Percentiles rank a stretch among this genome's conserved stretches.
phyloP scores from a whole-genome alignment of 2,329 filamentous ascomycete species.

The Calonectria multiphialidica region DNA sequence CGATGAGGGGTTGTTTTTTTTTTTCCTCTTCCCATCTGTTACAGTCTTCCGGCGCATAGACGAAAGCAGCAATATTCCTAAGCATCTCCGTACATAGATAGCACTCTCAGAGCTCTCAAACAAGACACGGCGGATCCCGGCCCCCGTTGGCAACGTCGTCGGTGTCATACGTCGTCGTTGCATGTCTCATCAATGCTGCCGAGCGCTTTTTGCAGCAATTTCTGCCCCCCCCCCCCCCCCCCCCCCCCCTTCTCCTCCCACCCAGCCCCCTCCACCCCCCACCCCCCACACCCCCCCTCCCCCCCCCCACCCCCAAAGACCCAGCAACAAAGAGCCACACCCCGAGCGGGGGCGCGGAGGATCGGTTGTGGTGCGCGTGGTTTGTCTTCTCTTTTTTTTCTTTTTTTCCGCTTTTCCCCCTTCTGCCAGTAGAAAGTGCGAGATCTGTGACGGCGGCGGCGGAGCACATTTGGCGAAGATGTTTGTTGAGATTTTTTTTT shows the following conservation, averaged over 20 bases:
- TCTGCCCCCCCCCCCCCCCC: constrained; percentile 26
- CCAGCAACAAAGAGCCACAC: no score
- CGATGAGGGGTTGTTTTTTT: constrained; percentile 1
- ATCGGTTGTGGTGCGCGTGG: no score
- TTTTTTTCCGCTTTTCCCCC: no score
- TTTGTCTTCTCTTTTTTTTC: no score
- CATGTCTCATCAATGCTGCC: constrained; percentile 9
- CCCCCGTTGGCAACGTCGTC: constrained; percentile 3
- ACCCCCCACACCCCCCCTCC: not conserved
- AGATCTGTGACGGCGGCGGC: no score
- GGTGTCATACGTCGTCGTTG: constrained; percentile 11
- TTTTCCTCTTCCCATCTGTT: not conserved
- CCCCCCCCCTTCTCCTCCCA: no score
- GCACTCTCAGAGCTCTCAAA: not conserved
- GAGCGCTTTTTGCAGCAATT: constrained; percentile 19
- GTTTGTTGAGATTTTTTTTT: no score
- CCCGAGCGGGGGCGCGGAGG: no score
- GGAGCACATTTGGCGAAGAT: no score
- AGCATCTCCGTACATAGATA: not conserved
- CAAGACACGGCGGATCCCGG: constrained; percentile 1
- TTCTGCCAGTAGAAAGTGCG: no score
- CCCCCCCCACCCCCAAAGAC: no score
- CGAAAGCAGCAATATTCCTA: not conserved
- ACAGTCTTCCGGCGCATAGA: not conserved
- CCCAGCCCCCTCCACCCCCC: no score